These are phyloP conservation scores for Melampsora americana DNA, from an alignment of 1,284 basidiomycete species.

Conservation along the genomic window DNA sequence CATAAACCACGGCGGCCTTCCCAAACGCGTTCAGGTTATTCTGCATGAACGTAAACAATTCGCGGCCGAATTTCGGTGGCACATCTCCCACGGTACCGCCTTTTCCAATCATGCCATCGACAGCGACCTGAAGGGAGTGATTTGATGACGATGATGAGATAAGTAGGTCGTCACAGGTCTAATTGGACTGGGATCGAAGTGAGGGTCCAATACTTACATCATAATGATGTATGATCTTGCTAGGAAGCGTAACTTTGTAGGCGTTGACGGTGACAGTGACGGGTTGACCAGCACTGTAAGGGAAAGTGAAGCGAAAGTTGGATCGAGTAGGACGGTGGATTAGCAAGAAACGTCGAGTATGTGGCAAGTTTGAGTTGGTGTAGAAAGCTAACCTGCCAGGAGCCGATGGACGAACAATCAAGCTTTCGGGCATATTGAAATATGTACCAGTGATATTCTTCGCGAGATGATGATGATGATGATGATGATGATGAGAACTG, in stretches of 20 bases:
- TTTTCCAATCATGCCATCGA: slow-evolving; percentile 31
- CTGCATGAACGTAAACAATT: slow-evolving; percentile 24
- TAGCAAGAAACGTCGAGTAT: not conserved
- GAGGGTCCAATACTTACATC: slow-evolving; percentile 13
- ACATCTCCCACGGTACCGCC: slow-evolving; percentile 32
- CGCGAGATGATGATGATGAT: too few relatives aligned
- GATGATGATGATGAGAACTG: too few relatives aligned
- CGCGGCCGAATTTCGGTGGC: slow-evolving; percentile 21
- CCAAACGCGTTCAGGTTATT: slow-evolving; percentile 28
- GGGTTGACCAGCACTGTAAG: slow-evolving; percentile 10
- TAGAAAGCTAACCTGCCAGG: slow-evolving; percentile 11
- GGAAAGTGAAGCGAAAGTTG: not conserved
- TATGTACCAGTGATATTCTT: not conserved
- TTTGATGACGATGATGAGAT: not conserved
- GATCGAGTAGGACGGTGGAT: not conserved
- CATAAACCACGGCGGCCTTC: slow-evolving; percentile 61
- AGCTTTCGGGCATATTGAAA: not conserved
- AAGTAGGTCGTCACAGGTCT: not conserved
- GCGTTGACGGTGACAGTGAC: slow-evolving; percentile 38
- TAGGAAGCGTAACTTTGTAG: slow-evolving; percentile 31
- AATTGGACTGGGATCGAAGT: not conserved
- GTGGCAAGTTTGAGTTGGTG: not conserved
- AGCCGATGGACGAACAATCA: slow-evolving; percentile 3
- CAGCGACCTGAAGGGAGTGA: slow-evolving; percentile 13
- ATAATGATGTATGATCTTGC: slow-evolving; percentile 29